These are phyloP conservation scores for Neurospora sublineolata DNA, from an alignment of 495 filamentous ascomycete species.

Conservation along the genomic window DNA sequence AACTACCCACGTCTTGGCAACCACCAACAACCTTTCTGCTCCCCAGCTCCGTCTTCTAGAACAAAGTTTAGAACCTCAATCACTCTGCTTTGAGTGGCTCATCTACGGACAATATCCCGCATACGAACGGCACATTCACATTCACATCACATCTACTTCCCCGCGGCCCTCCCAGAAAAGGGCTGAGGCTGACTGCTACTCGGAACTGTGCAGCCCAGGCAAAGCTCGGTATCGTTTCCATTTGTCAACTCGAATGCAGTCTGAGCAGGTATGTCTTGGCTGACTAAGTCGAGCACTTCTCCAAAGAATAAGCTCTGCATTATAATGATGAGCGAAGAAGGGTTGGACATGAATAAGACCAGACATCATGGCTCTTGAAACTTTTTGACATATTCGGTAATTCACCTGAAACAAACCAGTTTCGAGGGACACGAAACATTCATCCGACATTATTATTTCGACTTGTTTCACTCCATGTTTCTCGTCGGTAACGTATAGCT, in stretches of 20 bases:
- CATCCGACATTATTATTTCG: too few species aligned
- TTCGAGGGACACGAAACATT: too few species aligned
- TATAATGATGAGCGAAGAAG: too few species aligned
- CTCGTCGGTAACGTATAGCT: too few species aligned
- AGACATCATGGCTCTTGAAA: too few species aligned
- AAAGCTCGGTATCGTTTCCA: background rate
- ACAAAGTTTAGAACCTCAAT: background rate
- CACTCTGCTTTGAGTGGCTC: background rate
- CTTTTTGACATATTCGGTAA: too few species aligned
- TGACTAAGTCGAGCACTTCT: background rate
- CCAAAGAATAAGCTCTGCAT: background rate
- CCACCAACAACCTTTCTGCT: background rate
- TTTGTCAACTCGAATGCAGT: background rate
- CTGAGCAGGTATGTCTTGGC: background rate
- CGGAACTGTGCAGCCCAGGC: background rate
- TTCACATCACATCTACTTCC: background rate
- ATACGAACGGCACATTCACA: background rate
- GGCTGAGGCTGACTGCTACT: background rate
- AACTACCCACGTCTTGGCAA: background rate
- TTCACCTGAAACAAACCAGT: too few species aligned
- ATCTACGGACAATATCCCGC: background rate
- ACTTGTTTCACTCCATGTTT: too few species aligned
- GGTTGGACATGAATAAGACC: too few species aligned
- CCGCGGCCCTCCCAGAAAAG: background rate
- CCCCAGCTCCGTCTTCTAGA: background rate